phyloP scores from a whole-genome alignment of 2,329 filamentous ascomycete genomes.

The Botryotinia globosa region DNA sequence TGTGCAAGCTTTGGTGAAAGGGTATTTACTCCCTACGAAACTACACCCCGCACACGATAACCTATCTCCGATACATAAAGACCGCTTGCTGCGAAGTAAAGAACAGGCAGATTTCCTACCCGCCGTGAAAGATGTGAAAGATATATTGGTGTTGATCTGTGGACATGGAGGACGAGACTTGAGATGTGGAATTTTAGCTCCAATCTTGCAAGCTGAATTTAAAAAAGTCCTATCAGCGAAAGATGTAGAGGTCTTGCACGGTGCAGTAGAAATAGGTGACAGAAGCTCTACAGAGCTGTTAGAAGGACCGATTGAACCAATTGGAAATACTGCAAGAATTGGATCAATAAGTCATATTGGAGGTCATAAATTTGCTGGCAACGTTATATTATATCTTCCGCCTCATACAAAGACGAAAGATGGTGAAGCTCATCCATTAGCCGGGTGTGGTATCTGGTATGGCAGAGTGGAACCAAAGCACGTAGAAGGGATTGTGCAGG shows the following conservation, averaged over 20 bases:
- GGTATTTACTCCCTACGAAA: constrained; percentile 61
- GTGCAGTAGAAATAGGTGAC: constrained; percentile 39
- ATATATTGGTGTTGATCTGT: constrained; percentile 80
- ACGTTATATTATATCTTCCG: constrained; percentile 78
- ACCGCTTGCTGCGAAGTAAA: constrained; percentile 50
- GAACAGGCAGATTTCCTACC: constrained; percentile 52
- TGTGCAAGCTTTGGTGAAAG: constrained; percentile 58
- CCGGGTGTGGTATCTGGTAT: constrained; percentile 78
- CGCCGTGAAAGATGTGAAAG: constrained; percentile 59
- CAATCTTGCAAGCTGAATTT: constrained; percentile 70
- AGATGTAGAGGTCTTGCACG: constrained; percentile 50
- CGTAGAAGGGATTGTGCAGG: constrained; percentile 70
- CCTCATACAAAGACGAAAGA: constrained; percentile 45
- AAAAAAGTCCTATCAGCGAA: constrained; percentile 52
- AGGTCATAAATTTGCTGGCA: constrained; percentile 83
- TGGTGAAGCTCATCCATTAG: constrained; percentile 54
- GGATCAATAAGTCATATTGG: constrained; percentile 77
- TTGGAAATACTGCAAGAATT: constrained; percentile 52
- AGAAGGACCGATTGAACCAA: constrained; percentile 38
- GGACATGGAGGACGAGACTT: constrained; percentile 79
- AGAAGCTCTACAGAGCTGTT: constrained; percentile 41
- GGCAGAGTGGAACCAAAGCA: constrained; percentile 72
- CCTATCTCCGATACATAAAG: constrained; percentile 56
- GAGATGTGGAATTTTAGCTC: constrained; percentile 79
- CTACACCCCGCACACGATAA: constrained; percentile 59